Evolutionary conservation across 2,329 filamentous ascomycete species (phyloP).

Genomic region (Penicillium sp.): DNA sequence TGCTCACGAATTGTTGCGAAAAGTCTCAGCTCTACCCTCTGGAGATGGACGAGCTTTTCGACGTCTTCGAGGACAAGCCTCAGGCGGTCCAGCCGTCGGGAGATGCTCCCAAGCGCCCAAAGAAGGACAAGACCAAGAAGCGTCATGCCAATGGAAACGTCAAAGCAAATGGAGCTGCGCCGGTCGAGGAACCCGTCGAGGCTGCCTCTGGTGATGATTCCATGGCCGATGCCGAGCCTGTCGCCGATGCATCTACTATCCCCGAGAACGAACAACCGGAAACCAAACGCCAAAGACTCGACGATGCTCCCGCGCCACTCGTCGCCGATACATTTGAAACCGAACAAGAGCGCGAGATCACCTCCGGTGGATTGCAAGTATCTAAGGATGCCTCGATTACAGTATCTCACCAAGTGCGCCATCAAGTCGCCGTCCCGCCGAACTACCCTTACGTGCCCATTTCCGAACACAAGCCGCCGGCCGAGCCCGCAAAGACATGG

Average conservation of each 20-base stretch:
- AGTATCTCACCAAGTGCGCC: slow-evolving; percentile 94
- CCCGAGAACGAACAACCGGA: slow-evolving; percentile 46
- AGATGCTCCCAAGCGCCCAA: slow-evolving; percentile 41
- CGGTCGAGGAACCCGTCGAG: slow-evolving; percentile 36
- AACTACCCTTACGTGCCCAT: slow-evolving; percentile 96
- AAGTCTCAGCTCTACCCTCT: background rate
- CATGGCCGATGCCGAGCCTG: slow-evolving; percentile 20
- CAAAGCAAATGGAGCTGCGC: slow-evolving; percentile 54
- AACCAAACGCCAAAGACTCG: slow-evolving; percentile 53
- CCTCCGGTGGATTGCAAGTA: slow-evolving; percentile 70
- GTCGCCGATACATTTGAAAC: slow-evolving; percentile 95
- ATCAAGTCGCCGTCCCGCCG: slow-evolving; percentile 93
- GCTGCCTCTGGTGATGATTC: slow-evolving; percentile 28
- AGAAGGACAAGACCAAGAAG: slow-evolving; percentile 76
- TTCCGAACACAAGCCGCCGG: slow-evolving; percentile 88
- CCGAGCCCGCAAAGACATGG: slow-evolving; percentile 80
- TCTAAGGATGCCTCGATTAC: slow-evolving; percentile 71
- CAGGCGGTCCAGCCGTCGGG: slow-evolving; percentile 46
- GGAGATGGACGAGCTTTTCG: slow-evolving; percentile 78
- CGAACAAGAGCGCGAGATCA: slow-evolving; percentile 88
- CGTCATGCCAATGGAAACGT: slow-evolving; percentile 80
- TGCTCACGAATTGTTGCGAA: slow-evolving; percentile 13
- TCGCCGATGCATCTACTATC: slow-evolving; percentile 22
- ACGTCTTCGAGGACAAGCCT: slow-evolving; percentile 75
- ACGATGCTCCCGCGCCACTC: slow-evolving; percentile 74